These are phyloP conservation scores for Diaporthe sp. DNA, from an alignment of 2,329 filamentous ascomycete genomes.

Conservation along the genomic window DNA sequence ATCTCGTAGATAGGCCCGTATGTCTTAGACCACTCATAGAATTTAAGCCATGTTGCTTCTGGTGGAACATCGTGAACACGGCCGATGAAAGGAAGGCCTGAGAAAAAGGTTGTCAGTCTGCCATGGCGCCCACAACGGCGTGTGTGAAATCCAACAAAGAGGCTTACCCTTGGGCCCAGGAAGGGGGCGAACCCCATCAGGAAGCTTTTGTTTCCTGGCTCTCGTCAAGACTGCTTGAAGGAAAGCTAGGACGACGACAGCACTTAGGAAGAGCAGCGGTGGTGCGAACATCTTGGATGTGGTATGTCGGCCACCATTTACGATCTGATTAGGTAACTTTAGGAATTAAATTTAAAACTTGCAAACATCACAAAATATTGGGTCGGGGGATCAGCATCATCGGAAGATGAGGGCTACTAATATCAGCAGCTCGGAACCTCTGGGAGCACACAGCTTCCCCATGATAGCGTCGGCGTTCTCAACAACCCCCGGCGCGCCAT, in stretches of 20 bases:
- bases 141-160: no score
- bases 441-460: not conserved
- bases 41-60: constrained; percentile 59
- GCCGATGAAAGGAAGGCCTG: constrained; percentile 58
- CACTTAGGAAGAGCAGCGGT: not conserved
- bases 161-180: constrained; percentile 47
- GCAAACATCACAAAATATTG: not conserved
- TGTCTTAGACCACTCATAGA: constrained; percentile 60
- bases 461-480: not conserved
- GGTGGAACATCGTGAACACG: constrained; percentile 59
- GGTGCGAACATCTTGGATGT: not conserved
- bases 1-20: constrained; percentile 62
- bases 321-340: not conserved
- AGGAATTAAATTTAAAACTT: not conserved
- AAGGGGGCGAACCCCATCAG: constrained; percentile 45
- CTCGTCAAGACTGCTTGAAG: not conserved
- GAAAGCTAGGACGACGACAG: not conserved
- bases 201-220: constrained; percentile 42
- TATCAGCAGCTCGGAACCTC: not conserved
- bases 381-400: not conserved
- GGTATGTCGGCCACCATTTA: not conserved
- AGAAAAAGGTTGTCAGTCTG: constrained; percentile 37
- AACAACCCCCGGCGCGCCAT: constrained; percentile 2
- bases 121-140: not conserved
- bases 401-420: constrained; percentile 9